These are phyloP conservation scores for Collybia nuda DNA, from an alignment of 768 basidiomycete species.

Conservation along the genomic window DNA sequence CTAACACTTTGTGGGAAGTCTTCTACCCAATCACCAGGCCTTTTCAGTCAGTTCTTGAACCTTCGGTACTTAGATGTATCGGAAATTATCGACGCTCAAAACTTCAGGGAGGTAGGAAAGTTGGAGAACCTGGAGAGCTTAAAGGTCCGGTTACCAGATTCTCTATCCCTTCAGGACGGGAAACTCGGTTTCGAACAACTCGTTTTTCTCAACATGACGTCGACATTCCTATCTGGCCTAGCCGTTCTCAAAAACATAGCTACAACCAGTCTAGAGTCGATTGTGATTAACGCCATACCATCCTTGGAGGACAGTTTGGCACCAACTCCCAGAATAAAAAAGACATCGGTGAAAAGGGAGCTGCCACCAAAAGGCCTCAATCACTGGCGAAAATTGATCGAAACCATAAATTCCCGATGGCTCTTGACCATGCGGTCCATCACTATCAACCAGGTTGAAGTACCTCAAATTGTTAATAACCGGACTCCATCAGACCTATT, in stretches of 20 bases:
- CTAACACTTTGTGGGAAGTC: neutral
- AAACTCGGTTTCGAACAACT: neutral
- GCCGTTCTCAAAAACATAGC: neutral
- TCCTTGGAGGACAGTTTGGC: too few species aligned
- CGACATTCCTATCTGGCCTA: neutral
- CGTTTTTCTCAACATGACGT: neutral
- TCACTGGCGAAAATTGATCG: too few species aligned
- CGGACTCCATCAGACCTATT: too few species aligned
- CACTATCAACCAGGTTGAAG: too few species aligned
- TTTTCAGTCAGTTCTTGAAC: neutral
- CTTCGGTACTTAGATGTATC: neutral
- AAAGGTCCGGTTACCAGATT: neutral
- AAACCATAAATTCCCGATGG: too few species aligned
- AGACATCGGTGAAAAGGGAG: too few species aligned
- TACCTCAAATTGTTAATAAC: too few species aligned
- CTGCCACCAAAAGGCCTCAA: too few species aligned
- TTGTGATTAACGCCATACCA: too few species aligned
- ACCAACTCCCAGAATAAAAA: too few species aligned
- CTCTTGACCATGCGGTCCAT: too few species aligned
- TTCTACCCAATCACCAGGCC: neutral
- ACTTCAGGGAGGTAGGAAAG: neutral
- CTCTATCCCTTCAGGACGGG: neutral
- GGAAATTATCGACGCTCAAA: neutral
- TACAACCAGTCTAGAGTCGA: neutral
- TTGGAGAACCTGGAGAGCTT: neutral